These are phyloP conservation scores for Chenopodium album DNA, from an alignment of 148 eudicot genomes.

Conservation along the genomic window DNA sequence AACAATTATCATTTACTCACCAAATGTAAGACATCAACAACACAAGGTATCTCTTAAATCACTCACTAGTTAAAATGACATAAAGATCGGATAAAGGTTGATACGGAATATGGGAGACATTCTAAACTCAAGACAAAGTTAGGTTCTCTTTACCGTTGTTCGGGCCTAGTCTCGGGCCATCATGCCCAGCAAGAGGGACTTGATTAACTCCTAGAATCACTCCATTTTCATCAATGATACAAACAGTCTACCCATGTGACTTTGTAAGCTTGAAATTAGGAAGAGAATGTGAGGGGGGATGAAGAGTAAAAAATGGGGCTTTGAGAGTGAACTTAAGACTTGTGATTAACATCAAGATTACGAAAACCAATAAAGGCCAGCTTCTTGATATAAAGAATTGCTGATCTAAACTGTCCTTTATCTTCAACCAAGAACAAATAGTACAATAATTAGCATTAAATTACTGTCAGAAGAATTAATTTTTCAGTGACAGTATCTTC, in stretches of 20 bases:
- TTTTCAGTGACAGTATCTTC: slow-evolving; percentile 4
- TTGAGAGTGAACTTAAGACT: background rate
- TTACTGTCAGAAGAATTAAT: background rate
- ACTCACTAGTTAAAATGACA: background rate
- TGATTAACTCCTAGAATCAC: slow-evolving; percentile 29
- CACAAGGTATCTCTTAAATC: no score
- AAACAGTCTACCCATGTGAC: slow-evolving; percentile 28
- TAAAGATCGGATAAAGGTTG: background rate
- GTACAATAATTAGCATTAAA: slow-evolving; percentile 8
- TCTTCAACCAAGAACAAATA: slow-evolving; percentile 10
- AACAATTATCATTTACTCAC: no score
- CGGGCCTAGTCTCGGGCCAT: background rate
- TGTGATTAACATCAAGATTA: slow-evolving; percentile 14
- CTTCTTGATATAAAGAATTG: slow-evolving; percentile 14
- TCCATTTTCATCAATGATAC: slow-evolving; percentile 14
- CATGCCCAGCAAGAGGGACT: background rate
- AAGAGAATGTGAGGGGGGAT: slow-evolving; percentile 24
- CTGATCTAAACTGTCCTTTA: background rate
- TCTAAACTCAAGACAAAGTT: background rate
- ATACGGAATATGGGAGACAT: background rate
- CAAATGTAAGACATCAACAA: no score
- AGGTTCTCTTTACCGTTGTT: background rate
- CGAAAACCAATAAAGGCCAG: slow-evolving; percentile 28
- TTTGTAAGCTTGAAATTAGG: slow-evolving; percentile 30
- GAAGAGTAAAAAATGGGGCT: background rate